Evolutionary conservation across 768 basidiomycete species (phyloP), one percentile per base, ranked within the genome.

Genomic region (Tylopilus felleus): DNA sequence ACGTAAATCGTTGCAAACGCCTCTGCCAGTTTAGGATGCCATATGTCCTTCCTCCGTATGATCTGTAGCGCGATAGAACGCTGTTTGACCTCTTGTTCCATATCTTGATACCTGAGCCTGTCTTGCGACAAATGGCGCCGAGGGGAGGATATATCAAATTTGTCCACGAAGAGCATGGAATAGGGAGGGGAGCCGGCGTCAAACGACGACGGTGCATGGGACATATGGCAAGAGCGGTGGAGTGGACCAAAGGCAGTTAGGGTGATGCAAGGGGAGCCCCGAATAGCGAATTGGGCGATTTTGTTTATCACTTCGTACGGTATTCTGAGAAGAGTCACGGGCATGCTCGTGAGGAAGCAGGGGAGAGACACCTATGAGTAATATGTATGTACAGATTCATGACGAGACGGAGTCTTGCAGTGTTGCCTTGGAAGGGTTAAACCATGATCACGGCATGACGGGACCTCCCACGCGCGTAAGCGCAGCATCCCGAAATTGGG

Each of bases 1-100:
- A 79, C 63, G 61, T 80, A 83, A 48, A 80, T 75, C 0, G 75
- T 75, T 71, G 80, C 80, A 28, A 86, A 65, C 12, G 75, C 76
- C 52, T 80, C 75, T 0, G 67, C 71, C 9, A 81, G 63, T 16
- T 58, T 51, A 27, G 73, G 66, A 53, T 74, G 61, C 57, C 74
- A 66, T 27, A 77, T 51, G 3, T 67, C 62, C 4, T 69, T 68
- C n/a, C 56, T 59, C 21, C 74, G 75, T 65, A 84, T 73, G 48
- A 75, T 63, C 14, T 76, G 72, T n/a, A 83, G 71, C 0, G 77
- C 76, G 2, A 50, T 53, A 52, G 74, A 76, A 1, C 83, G 75
- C 23, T 74, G 73, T 41, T 67, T 66, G 29, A 82, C 65, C 62
- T 86, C 84, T 44, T 63, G 39, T 19, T 76, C 71, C 31, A 76